Conservation (phyloP, 1,139 yeast genomes). For the Pichia cactophila region DNA sequence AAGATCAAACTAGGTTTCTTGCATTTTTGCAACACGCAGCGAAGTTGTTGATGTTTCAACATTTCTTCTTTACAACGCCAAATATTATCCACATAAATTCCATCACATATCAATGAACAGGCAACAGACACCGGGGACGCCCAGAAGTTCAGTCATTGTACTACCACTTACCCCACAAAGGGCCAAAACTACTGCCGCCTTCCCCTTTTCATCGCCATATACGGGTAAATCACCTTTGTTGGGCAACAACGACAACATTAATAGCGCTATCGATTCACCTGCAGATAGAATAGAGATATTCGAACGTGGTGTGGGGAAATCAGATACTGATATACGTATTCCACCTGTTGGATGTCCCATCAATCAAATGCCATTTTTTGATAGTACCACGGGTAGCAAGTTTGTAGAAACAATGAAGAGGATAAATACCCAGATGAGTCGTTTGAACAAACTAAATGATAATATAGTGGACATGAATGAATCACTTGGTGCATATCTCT, state of each 20-base stretch:
- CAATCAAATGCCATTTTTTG: slow-evolving; percentile 10
- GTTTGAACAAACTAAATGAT: slow-evolving; percentile 43
- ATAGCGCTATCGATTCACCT: not conserved
- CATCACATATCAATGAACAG: not conserved
- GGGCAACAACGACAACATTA: slow-evolving; percentile 7
- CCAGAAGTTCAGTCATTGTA: not conserved
- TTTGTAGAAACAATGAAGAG: slow-evolving; percentile 4
- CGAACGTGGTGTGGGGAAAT: not conserved
- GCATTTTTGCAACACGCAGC: not conserved
- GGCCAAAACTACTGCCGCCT: not conserved
- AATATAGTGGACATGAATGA: slow-evolving; percentile 52
- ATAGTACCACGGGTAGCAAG: not conserved
- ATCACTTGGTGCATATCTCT: slow-evolving; percentile 52
- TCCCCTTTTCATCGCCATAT: slow-evolving; percentile 14
- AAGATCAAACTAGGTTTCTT: not conserved
- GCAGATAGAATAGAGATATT: slow-evolving; percentile 4
- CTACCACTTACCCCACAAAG: slow-evolving; percentile 5
- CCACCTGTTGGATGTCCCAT: slow-evolving; percentile 9
- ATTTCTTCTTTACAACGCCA: not conserved
- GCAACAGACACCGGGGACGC: not conserved
- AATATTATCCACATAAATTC: not conserved
- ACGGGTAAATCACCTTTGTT: slow-evolving; percentile 14
- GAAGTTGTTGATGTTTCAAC: not conserved
- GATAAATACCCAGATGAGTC: slow-evolving; percentile 40
- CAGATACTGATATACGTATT: not conserved